Evolutionary conservation across 148 eudicot species (phyloP), one percentile per base, ranked within the genome.

Genomic region (Rhododendron ferrugineum): DNA sequence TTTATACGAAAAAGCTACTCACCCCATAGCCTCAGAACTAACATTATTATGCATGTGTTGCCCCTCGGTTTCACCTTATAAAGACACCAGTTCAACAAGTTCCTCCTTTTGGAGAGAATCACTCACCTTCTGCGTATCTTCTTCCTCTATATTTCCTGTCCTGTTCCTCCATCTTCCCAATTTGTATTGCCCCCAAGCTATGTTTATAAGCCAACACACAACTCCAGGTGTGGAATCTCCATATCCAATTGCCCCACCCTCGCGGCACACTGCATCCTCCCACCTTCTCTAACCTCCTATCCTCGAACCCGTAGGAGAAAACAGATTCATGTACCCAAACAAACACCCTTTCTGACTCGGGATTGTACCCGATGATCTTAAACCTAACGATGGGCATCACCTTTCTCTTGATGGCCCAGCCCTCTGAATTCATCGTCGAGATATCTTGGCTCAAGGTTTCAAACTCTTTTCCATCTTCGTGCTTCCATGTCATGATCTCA

Each of bases 381-480:
- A 84, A 84, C 56, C 28, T 30, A 7, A 49, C 26, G 2, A 11
- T 30, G 20, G 80, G 72, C 34, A 37, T 23, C 14, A 0, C 60
- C 22, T 22, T 77, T 2, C n/a, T 49, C 11, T 58, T 72, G 23
- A 20, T 44, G 13, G 6, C 28, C 66, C 28, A 42, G 52, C 16
- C 20, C 5, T 83, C 75, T 28, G 3, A 66, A 68, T 4, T 68
- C 78, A 83, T 47, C 4, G 64, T 73, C 2, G 85, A 70, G 10
- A 84, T 37, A 75, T 54, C 70, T 7, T 30, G 11, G n/a, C 28
- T 52, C 85, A 84, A 73, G 70, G 1, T 75, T 77, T 74, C 85
- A 56, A 84, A 84, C 36, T 4, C 13, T n/a, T 52, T 49, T 32
- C 50, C 20, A 28, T 34, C 81, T 75, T 75, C 81, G 11, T 23